phyloP scores from a whole-genome alignment of 192 early-diverging fungal species.

The Chytriomyces sp. region DNA sequence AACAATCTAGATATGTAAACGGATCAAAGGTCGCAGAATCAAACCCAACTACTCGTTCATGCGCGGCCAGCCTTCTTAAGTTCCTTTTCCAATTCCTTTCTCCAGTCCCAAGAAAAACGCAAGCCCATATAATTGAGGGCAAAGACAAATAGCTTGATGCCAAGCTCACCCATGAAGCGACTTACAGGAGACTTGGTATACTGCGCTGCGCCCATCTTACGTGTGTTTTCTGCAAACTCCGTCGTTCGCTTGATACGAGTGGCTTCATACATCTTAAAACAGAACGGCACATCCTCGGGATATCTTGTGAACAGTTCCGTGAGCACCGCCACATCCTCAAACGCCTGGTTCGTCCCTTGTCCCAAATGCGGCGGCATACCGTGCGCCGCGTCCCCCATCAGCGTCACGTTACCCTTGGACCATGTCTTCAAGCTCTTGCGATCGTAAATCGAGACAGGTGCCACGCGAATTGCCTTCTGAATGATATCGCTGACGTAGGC shows the following conservation, averaged over 20 bases:
- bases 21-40: too few species aligned
- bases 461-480: neutral
- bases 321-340: conserved; percentile 35
- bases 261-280: conserved; percentile 3
- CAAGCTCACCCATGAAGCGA: neutral
- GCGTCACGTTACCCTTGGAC: neutral
- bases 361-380: conserved; percentile 32
- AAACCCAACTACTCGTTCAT: too few species aligned
- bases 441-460: neutral
- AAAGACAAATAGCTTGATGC: neutral
- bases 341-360: conserved; percentile 29
- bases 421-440: neutral
- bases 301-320: neutral
- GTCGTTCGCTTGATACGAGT: neutral
- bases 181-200: neutral
- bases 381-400: conserved; percentile 28
- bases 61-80: neutral
- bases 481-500: neutral
- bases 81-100: neutral
- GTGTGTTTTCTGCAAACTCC: neutral
- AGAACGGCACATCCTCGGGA: neutral
- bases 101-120: neutral
- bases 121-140: neutral
- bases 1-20: too few species aligned
- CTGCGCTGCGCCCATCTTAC: neutral